Conservation (phyloP, 2,329 filamentous ascomycete genomes). For the Calonectria montana region DNA sequence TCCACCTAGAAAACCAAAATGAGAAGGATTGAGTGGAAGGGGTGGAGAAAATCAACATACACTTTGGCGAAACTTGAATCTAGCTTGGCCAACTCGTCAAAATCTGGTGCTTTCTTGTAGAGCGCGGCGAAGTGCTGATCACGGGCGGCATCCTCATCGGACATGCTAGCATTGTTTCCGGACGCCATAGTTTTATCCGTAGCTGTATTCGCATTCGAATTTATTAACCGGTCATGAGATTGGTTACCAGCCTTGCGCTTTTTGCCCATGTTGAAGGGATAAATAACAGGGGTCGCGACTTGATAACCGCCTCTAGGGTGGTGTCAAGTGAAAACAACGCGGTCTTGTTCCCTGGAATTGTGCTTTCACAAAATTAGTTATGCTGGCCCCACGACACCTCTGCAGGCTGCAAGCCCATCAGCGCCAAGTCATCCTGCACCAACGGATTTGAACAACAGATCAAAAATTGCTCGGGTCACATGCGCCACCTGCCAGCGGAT, state of each 20-base stretch:
- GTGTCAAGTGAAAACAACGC: not conserved
- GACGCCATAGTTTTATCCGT: not conserved
- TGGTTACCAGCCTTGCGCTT: slow-evolving; percentile 35
- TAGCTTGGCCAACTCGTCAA: slow-evolving; percentile 53
- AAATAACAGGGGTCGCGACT: not conserved
- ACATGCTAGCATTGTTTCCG: not conserved
- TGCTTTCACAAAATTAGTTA: slow-evolving; percentile 16
- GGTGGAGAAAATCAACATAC: slow-evolving; percentile 42
- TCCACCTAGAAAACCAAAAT: slow-evolving; percentile 31
- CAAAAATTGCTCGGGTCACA: not conserved
- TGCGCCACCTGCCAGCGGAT: not conserved
- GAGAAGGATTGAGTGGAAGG: not conserved
- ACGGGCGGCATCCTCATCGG: slow-evolving; percentile 20
- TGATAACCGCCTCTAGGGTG: not conserved
- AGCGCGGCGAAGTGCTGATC: slow-evolving; percentile 52
- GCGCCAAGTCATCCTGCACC: not conserved
- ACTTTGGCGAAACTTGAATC: slow-evolving; percentile 56
- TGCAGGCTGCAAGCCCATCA: not conserved
- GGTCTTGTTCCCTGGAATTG: not conserved
- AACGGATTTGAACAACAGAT: not conserved
- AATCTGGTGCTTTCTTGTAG: slow-evolving; percentile 56
- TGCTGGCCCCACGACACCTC: not conserved
- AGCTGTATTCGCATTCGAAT: not conserved
- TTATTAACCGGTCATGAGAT: not conserved
- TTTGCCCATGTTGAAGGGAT: slow-evolving; percentile 28